phyloP scores from a whole-genome alignment of 2,329 filamentous ascomycete genomes.

The Microascus cirrosus region DNA sequence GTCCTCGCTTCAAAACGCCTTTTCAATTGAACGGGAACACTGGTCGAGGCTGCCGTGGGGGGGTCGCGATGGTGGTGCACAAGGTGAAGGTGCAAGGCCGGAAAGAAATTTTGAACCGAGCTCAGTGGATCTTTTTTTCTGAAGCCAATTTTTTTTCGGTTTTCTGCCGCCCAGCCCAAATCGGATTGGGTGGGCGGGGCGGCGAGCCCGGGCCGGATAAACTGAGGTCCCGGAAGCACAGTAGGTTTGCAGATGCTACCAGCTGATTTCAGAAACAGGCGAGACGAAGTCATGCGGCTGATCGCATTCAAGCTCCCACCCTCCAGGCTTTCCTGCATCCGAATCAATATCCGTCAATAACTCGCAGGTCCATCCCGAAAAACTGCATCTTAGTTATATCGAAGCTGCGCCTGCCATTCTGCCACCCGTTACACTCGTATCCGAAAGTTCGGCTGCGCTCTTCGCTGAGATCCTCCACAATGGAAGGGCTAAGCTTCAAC shows the following conservation, averaged over 20 bases:
- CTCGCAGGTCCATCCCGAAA: not conserved
- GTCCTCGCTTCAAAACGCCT: not conserved
- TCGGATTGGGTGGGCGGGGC: slow-evolving; percentile 3
- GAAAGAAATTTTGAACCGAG: slow-evolving; percentile 4
- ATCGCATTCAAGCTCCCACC: not conserved
- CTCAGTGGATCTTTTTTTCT: slow-evolving; percentile 4
- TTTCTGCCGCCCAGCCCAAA: not conserved
- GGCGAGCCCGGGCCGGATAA: not conserved
- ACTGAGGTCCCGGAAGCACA: not conserved
- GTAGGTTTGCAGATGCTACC: not conserved
- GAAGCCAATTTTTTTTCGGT: slow-evolving; percentile 1
- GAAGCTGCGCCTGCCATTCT: not conserved
- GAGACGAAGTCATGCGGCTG: not conserved
- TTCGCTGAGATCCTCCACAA: slow-evolving; percentile 20
- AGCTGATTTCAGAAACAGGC: not conserved
- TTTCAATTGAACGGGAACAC: not conserved
- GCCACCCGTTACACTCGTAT: not conserved
- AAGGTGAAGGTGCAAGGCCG: not conserved
- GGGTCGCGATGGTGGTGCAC: not conserved
- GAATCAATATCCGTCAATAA: not conserved
- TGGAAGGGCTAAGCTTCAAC: slow-evolving; percentile 94
- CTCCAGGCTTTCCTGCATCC: not conserved
- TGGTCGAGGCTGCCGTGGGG: not conserved
- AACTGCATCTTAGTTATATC: not conserved
- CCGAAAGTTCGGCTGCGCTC: not conserved